Conservation (phyloP, 129 eudicot species). For the Ambrosia artemisiifolia region DNA sequence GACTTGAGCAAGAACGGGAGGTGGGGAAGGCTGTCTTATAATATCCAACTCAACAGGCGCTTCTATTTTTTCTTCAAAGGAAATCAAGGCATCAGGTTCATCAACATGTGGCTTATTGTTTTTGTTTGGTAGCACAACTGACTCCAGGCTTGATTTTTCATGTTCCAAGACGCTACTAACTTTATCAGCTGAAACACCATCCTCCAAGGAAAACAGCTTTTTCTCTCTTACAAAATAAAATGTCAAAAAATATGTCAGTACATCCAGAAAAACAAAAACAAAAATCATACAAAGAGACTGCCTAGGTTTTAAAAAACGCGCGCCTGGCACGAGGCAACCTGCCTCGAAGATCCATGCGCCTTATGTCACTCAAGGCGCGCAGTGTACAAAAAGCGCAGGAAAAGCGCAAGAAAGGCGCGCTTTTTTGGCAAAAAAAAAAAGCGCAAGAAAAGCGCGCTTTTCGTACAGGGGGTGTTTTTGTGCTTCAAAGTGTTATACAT, state of each 20-base stretch:
- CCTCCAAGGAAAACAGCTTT: conserved; percentile 42
- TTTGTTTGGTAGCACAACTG: conserved; percentile 28
- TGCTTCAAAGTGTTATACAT: too few species aligned
- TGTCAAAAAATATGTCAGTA: conserved; percentile 5
- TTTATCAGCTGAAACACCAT: conserved; percentile 36
- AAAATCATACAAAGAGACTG: not conserved
- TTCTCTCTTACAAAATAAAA: conserved; percentile 40
- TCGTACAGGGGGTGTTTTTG: too few species aligned
- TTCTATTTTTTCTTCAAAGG: conserved; percentile 69
- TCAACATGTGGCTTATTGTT: conserved; percentile 37
- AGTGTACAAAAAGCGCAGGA: too few species aligned
- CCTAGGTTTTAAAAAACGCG: too few species aligned
- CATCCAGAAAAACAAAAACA: not conserved
- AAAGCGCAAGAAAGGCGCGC: too few species aligned
- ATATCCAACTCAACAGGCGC: conserved; percentile 43
- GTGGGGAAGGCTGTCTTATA: conserved; percentile 88
- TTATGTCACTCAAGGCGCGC: too few species aligned
- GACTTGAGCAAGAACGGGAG: conserved; percentile 88
- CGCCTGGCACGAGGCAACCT: too few species aligned
- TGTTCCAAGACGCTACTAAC: conserved; percentile 33
- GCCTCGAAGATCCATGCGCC: too few species aligned
- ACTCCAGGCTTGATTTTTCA: conserved; percentile 35
- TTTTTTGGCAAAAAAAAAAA: too few species aligned
- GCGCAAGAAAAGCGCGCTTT: too few species aligned
- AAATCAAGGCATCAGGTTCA: conserved; percentile 73